phyloP scores from a whole-genome alignment of 139 green algal genomes.

The Chlamydomonas sp. region DNA sequence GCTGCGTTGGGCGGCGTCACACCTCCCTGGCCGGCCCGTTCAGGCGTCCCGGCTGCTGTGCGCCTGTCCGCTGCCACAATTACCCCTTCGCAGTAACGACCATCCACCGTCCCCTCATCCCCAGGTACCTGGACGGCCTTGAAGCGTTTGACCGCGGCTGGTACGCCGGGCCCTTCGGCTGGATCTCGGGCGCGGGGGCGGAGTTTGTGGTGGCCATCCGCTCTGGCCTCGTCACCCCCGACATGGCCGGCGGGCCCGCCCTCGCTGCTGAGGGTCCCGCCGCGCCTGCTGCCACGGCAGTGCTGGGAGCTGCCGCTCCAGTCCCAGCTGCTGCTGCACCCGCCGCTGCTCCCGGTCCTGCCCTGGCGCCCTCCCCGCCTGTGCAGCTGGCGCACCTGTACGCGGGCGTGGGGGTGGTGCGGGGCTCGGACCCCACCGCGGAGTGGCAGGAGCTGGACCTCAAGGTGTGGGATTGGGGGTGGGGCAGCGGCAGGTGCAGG shows the following conservation, averaged over 20 bases:
- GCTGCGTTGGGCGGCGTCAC: no score
- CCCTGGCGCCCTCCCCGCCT: background rate
- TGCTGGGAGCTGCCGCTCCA: background rate
- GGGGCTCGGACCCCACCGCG: slow-evolving; percentile 69
- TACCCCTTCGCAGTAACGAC: background rate
- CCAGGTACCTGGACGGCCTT: slow-evolving; percentile 54
- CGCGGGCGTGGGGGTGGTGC: slow-evolving; percentile 96
- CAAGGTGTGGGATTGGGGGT: slow-evolving; percentile 62
- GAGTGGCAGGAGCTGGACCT: slow-evolving; percentile 98
- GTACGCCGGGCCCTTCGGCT: slow-evolving; percentile 97
- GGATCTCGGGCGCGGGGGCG: slow-evolving; percentile 78
- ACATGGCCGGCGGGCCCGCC: background rate
- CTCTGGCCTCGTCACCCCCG: slow-evolving; percentile 83
- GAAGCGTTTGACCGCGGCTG: slow-evolving; percentile 97
- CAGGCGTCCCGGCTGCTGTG: no score
- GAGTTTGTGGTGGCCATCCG: slow-evolving; percentile 99
- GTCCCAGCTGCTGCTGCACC: no score
- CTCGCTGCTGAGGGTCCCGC: background rate
- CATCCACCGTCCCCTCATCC: background rate
- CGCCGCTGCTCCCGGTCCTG: background rate
- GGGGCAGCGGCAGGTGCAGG: background rate
- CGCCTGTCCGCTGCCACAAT: background rate
- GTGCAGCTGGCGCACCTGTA: slow-evolving; percentile 76
- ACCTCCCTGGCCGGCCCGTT: no score
- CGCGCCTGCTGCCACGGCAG: background rate